Evolutionary conservation across 352 stramenopile genomes (phyloP), one percentile per base, ranked within the genome.

Genomic region (Phytophthora pisi): DNA sequence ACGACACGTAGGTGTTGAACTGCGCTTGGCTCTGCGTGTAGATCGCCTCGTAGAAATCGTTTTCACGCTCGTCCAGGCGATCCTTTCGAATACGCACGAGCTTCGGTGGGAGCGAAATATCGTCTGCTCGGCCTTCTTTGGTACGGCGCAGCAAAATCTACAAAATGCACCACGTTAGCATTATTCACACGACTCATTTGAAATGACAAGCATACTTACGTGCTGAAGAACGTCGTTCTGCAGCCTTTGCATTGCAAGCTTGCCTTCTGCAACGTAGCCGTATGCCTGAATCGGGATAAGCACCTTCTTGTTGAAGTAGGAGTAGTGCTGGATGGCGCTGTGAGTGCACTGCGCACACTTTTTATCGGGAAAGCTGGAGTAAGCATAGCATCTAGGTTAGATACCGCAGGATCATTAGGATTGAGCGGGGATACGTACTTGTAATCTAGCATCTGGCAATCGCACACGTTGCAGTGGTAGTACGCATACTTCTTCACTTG

Each of bases 41-140:
- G 43, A 96, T 96, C 0, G 97, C 97, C 72, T 99, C 89, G 77
- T 99, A 99, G 68, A 99, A 99, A 76, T 99, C 98, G 64, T 98
- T 95, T 75, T 98, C 93, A 31, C 90, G 86, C 65, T 96, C 89
- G 49, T 97, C 89, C 10, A 98, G 64, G 6, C 75, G 67, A 58
- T 97, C 85, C 26, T 89, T 90, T 56, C 90, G 84, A 56, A 98
- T 85, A 7, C 86, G 84, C 60, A 98, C 83, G 28, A 98, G 79
- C 52, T 97, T 96, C 0, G 88, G 85, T 5, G 91, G 91, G 18
- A 97, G 72, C 8, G 84, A 92, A 59, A 99, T 97, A 70, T 99
- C 96, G 61, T 96, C 94, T n/a, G 96, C 95, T 10, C 96, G 88
- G n/a, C 94, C 98, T 75, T 98, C 90, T 75, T 99, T 99, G 9